Percentiles rank a stretch among this genome's conserved stretches.
phyloP scores from a whole-genome alignment of 805 yeast species.

The Pichia ethanolica region DNA sequence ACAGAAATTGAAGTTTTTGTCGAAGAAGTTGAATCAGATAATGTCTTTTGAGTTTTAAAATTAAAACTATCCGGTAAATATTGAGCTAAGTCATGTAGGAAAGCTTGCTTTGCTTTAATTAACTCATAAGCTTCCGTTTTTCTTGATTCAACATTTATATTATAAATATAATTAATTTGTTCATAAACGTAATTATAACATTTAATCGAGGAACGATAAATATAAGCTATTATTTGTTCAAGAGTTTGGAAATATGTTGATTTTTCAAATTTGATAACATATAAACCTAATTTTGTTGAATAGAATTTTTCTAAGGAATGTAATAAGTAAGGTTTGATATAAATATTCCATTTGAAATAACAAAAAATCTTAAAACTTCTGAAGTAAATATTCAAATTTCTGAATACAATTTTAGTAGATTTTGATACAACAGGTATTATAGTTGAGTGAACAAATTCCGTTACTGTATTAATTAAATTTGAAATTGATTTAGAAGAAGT shows the following conservation, averaged over 20 bases:
- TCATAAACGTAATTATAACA: constrained; percentile 9
- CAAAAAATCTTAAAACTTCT: constrained; percentile 9
- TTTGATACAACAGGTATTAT: constrained; percentile 14
- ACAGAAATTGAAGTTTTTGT: neutral
- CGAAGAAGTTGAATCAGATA: neutral
- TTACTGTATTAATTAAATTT: neutral
- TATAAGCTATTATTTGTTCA: neutral
- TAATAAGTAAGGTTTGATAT: constrained; percentile 17
- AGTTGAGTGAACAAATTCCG: neutral
- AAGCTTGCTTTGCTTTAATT: constrained; percentile 26
- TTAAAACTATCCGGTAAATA: constrained; percentile 7
- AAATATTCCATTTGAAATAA: constrained; percentile 18
- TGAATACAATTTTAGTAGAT: neutral
- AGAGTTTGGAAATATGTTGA: constrained; percentile 4
- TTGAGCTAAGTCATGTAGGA: constrained; percentile 14
- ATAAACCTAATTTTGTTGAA: constrained; percentile 18
- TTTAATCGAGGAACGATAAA: neutral
- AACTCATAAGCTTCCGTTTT: constrained; percentile 21
- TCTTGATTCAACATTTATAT: constrained; percentile 18
- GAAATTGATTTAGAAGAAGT: constrained; percentile 1
- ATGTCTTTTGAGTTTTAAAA: constrained; percentile 14
- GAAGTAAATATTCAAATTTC: constrained; percentile 4
- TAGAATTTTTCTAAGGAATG: constrained; percentile 9
- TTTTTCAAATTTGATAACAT: constrained; percentile 11
- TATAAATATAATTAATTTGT: constrained; percentile 12